Conservation (phyloP, 306 rosid genomes). For the Carpinus fangiana region DNA sequence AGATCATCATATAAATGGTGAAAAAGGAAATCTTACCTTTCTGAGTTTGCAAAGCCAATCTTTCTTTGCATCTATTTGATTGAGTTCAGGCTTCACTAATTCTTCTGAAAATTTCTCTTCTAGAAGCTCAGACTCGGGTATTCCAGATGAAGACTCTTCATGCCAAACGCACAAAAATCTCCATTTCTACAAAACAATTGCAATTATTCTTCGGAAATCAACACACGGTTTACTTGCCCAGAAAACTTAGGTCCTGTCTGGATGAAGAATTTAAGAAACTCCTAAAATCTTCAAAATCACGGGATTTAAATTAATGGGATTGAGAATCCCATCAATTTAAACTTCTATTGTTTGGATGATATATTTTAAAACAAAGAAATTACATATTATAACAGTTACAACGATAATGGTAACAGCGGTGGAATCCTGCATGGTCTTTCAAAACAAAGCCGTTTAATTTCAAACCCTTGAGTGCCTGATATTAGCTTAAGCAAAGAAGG, state of each 20-base stretch:
- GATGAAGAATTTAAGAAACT: background rate
- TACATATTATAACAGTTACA: background rate
- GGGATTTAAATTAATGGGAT: too few relatives aligned
- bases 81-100: slow-evolving; percentile 23
- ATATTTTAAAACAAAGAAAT: too few relatives aligned
- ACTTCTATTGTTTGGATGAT: too few relatives aligned
- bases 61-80: slow-evolving; percentile 23
- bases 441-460: background rate
- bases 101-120: slow-evolving; percentile 41
- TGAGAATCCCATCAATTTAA: background rate
- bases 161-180: slow-evolving; percentile 38
- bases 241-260: background rate
- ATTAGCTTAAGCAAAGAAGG: background rate
- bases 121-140: slow-evolving; percentile 25
- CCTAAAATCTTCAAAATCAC: too few relatives aligned
- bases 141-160: slow-evolving; percentile 32
- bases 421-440: background rate
- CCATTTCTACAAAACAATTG: slow-evolving; percentile 41
- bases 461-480: background rate
- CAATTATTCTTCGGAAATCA: background rate
- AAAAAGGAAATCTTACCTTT: slow-evolving; percentile 37
- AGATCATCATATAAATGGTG: slow-evolving; percentile 3
- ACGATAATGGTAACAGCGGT: background rate
- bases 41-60: slow-evolving; percentile 39
- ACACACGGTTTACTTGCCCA: background rate